Evolutionary conservation across 257 asterid species (phyloP), one percentile per base, ranked within the genome.

Genomic region (Echites panduratus): DNA sequence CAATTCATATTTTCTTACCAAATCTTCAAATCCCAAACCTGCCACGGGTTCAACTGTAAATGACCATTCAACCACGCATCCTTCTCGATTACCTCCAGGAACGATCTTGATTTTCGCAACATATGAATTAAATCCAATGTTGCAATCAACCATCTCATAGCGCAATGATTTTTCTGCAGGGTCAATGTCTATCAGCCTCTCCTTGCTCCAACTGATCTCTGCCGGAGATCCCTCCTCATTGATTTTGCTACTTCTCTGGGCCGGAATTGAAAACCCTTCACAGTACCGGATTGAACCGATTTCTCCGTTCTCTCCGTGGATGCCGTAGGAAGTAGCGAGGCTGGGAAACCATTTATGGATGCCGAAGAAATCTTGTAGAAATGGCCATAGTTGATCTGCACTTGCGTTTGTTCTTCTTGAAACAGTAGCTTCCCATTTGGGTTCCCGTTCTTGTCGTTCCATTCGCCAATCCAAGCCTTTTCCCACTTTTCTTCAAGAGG

Each of bases 251-350:
- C 1, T 41, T 26, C 41, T 40, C 63, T 58, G 43, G 57, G 80
- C 9, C 9, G 82, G 84, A 66, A 91, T 76, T 10, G 86, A 84
- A n/a, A 64, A 85, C 1, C 95, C 97, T 13, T 86, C 77, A 35
- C 89, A 85, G 72, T 84, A 83, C 22, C 96, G 93, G 58, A 89
- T 53, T 81, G 93, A 91, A 2, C 95, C 91, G 2, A 85, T 77
- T 77, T 84, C 84, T 4, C 95, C 96, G 66, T 89, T 91, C 75
- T 35, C 52, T 1, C 96, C 96, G 2, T 81, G 79, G 79, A 89
- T 76, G 22, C 96, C 97, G 7, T 81, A 75, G 56, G 89, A 80
- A 56, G 73, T 74, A 27, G 90, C 44, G n/a, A 89, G 96, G 79
- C 87, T 83, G 40, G 90, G 87, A 53, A 89, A 92, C 87, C 92